Evolutionary conservation across 805 yeast genomes (phyloP).

Genomic region (Starmerella riodocensis): DNA sequence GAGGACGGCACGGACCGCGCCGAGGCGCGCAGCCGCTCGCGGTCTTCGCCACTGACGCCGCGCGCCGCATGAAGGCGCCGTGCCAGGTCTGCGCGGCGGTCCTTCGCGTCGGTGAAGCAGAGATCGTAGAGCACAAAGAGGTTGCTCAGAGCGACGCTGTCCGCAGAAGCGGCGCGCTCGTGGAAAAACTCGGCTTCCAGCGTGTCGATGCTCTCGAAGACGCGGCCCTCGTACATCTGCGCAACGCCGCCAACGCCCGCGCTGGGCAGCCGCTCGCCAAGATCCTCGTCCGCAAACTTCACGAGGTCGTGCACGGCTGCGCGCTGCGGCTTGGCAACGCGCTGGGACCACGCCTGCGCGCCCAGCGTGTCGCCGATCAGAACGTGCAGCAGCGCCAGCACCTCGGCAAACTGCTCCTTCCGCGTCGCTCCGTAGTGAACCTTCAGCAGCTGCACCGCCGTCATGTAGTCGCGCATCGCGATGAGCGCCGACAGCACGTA

Average conservation of each 20-base stretch:
- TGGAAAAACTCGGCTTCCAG: background rate
- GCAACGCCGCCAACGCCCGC: conserved; percentile 17
- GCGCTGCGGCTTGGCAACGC: conserved; percentile 1
- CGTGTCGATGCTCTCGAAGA: conserved; percentile 16
- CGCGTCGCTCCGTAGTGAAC: conserved; percentile 14
- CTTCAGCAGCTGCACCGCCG: conserved; percentile 26
- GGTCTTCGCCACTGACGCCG: too few species aligned
- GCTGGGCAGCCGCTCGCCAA: background rate
- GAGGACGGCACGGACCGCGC: too few species aligned
- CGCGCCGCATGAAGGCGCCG: too few species aligned
- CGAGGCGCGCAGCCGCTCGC: too few species aligned
- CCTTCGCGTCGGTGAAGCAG: conserved; percentile 6
- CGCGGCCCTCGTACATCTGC: conserved; percentile 22
- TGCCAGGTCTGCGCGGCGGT: background rate
- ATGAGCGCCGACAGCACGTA: conserved; percentile 26
- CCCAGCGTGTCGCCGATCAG: conserved; percentile 25
- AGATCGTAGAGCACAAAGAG: conserved; percentile 24
- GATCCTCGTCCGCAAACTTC: conserved; percentile 23
- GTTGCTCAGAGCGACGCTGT: conserved; percentile 9
- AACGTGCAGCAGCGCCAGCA: conserved; percentile 21
- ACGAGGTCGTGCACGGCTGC: conserved; percentile 12
- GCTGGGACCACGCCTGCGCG: conserved; percentile 24
- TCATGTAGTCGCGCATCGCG: conserved; percentile 25
- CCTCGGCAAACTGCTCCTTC: conserved; percentile 2
- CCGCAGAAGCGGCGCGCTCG: background rate